These are phyloP conservation scores for Dissophora globulifera DNA, from an alignment of 192 early-diverging fungal species.

Conservation along the genomic window DNA sequence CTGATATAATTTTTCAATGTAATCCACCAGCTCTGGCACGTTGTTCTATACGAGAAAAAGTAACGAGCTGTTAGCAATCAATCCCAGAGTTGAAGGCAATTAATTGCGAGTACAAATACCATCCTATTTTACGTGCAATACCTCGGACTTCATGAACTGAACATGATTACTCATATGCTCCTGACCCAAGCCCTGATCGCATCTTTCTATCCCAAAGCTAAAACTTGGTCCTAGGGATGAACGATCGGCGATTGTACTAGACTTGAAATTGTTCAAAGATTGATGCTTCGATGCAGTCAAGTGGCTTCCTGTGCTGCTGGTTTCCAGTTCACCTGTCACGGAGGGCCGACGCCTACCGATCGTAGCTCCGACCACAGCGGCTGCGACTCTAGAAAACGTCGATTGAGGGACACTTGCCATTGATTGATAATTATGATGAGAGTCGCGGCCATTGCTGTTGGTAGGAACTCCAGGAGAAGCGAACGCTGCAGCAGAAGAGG, in stretches of 20 bases:
- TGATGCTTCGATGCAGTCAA: not conserved
- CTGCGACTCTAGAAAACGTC: conserved; percentile 33
- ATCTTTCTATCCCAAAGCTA: not conserved
- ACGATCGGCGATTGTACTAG: not conserved
- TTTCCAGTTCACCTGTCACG: not conserved
- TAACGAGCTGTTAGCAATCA: too few species aligned
- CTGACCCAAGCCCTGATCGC: conserved; percentile 6
- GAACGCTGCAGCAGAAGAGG: too few species aligned
- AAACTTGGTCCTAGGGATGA: not conserved
- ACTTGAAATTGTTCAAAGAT: not conserved
- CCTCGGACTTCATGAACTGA: conserved; percentile 16
- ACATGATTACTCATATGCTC: conserved; percentile 15
- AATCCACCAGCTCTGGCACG: conserved; percentile 12
- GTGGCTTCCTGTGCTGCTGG: not conserved
- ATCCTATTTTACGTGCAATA: conserved; percentile 2
- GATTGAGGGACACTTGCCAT: conserved; percentile 3
- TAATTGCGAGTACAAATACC: not conserved
- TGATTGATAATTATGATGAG: conserved; percentile 4
- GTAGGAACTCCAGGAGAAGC: too few species aligned
- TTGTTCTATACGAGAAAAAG: conserved; percentile 23
- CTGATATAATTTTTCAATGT: conserved; percentile 22
- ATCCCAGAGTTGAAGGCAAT: too few species aligned
- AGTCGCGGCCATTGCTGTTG: too few species aligned
- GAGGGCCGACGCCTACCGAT: conserved; percentile 31
- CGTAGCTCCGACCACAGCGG: conserved; percentile 28